Evolutionary conservation across 2,329 filamentous ascomycete genomes (phyloP).

Genomic region (Ophiosphaerella narmari): DNA sequence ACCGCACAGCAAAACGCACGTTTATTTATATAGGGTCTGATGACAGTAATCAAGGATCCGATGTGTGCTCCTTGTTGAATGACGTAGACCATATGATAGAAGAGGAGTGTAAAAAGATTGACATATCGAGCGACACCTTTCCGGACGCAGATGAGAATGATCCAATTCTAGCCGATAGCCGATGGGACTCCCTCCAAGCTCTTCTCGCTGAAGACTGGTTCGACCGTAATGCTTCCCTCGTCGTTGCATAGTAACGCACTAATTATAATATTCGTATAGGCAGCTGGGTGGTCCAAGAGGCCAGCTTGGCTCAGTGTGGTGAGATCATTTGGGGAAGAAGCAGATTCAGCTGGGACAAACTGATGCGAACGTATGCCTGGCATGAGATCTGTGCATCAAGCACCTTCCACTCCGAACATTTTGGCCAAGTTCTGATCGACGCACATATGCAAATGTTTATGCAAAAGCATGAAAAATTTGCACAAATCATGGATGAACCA

Average conservation of each 20-base stretch:
- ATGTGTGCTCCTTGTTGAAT: slow-evolving; percentile 1
- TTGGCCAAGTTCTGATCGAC: background rate
- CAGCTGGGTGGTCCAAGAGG: slow-evolving; percentile 6
- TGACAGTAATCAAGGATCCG: slow-evolving; percentile 2
- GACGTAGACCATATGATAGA: slow-evolving; percentile 4
- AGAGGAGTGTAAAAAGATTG: background rate
- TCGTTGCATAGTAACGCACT: background rate
- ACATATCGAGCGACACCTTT: background rate
- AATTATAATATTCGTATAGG: background rate
- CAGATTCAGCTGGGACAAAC: background rate
- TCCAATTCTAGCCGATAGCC: slow-evolving; percentile 1
- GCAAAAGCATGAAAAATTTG: background rate
- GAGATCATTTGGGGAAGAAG: slow-evolving; percentile 4
- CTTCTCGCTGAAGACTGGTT: slow-evolving; percentile 2
- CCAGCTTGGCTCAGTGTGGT: background rate
- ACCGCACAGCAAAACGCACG: slow-evolving; percentile 1
- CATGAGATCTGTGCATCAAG: background rate
- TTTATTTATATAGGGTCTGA: slow-evolving; percentile 3
- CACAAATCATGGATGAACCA: background rate
- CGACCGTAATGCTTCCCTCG: background rate
- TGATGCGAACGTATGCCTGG: background rate
- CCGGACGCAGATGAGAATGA: background rate
- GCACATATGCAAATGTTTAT: background rate
- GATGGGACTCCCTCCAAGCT: slow-evolving; percentile 2
- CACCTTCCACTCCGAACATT: background rate